Base-by-base conservation (phyloP, 306 rosid species). In the Vachellia collinsii region DNA sequence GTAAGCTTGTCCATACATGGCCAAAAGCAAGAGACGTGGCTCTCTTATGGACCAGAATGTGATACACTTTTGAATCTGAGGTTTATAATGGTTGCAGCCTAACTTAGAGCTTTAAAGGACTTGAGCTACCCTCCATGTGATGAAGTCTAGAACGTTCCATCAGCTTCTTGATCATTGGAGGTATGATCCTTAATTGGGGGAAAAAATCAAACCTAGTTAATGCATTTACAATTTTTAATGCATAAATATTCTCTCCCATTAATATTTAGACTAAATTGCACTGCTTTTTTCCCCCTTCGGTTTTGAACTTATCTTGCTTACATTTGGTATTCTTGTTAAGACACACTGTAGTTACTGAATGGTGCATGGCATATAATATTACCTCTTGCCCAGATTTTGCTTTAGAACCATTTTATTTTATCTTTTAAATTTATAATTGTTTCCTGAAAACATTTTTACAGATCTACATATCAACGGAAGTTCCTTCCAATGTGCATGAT, bases 1-100 rank as follows among this genome's bases (percentile, higher is more conserved):
- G 77, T 83, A 77, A 6, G 9, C 16, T 84, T 80, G 89, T 74
- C 83, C 84, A 79, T 85, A 83, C 84, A 83, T 80, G 46, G 46
- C 12, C 12, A 41, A 64, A 81, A 70, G 75, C 4, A 4, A 0
- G 22, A 76, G 82, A 82, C 86, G 89, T 87, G 89, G 89, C 79
- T 79, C 22, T 1, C 20, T 4, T 51, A 2, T 22, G 14, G 11
- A 70, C 85, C 85, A 70, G 48, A 59, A 53, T 8, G 37, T 11
- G 56, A 1, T 9, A 0, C 47, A 9, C 5, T 0, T 0, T 69
- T 67, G 72, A 81, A 80, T 70, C 6, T 73, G 85, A 3, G 84
- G 82, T 23, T 68, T 59, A 19, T 6, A 48, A 22, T 53, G 53
- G 53, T 54, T 11, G 48, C 36, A 16, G 50, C 36, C 11, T n/a